Evolutionary conservation across 139 green algal genomes (phyloP).

Genomic region (Cymbomonas tetramitiformis): DNA sequence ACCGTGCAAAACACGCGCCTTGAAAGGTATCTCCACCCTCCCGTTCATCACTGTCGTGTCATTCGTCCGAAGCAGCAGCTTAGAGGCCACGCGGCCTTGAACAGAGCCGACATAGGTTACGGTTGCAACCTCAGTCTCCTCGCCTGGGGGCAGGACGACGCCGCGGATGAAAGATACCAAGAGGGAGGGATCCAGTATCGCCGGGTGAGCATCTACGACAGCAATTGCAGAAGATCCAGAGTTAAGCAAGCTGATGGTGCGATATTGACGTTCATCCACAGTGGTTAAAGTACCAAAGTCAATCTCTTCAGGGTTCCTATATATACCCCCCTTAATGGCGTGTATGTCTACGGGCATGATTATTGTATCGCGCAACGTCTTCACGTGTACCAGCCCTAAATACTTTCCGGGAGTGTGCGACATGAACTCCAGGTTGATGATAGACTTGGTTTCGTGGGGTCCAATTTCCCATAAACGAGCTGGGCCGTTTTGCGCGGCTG

Average conservation of each 20-base stretch:
- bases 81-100: neutral
- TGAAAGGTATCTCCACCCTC: neutral
- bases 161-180: slow-evolving; percentile 18
- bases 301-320: slow-evolving; percentile 5
- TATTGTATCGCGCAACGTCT: neutral
- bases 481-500: neutral
- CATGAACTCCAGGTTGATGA: slow-evolving; percentile 1
- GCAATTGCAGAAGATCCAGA: neutral
- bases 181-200: slow-evolving; percentile 6
- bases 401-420: neutral
- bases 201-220: slow-evolving; percentile 1
- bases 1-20: neutral
- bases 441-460: neutral
- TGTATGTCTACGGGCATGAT: slow-evolving; percentile 23
- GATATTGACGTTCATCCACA: neutral
- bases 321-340: slow-evolving; percentile 7
- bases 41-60: slow-evolving; percentile 3
- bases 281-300: slow-evolving; percentile 21
- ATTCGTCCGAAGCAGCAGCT: slow-evolving; percentile 18
- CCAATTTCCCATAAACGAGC: slow-evolving; percentile 7
- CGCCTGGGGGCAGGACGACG: slow-evolving; percentile 9
- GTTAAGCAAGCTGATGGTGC: slow-evolving; percentile 1
- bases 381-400: neutral
- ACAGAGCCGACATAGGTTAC: neutral
- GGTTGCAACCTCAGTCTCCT: neutral